Evolutionary conservation across 805 yeast species (phyloP), one percentile per base, ranked within the genome.

Genomic region (Saccharomyces paradoxus): DNA sequence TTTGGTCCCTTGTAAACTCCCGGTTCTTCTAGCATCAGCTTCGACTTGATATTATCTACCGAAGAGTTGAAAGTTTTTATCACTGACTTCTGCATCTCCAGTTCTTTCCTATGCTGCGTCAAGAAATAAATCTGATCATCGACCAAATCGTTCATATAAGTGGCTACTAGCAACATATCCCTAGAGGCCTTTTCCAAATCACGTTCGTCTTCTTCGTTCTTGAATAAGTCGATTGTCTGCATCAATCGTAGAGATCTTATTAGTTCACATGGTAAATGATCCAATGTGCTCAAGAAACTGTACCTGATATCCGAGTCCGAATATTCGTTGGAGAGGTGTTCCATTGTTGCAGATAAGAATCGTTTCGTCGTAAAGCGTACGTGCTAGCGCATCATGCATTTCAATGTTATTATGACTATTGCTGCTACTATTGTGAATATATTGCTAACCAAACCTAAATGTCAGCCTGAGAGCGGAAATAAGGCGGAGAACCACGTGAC

Each of bases 231-330:
- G 6, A 74, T 56, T 0, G 73, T 63, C 53, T 75, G 77, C 6
- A 74, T 61, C 13, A 71, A 59, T 77, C 79, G 74, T 17, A 74
- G 58, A 41, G 74, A 67, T 24, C 79, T 63, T 12, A 74, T 70
- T n/a, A 75, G 59, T 48, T 75, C 78, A 26, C 76, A 70, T 0
- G 78, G 78, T 14, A 75, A 64, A 56, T 75, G 78, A 55, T 76
- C 80, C 51, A 74, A 64, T 0, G 71, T 61, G 28, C 71, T 66
- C 2, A 74, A 66, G 54, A 73, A 74, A 14, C 70, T 63, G 46
- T 73, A 69, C 48, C 78, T 63, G n/a, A 72, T 71, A 52, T 74
- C 78, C 57, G 58, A 57, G 14, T 46, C 30, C 24, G 44, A 21
- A 17, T 37, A 8, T 9, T 37, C 44, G 4, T 17, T 37, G 24